phyloP scores from a whole-genome alignment of 352 stramenopile genomes.

The Phytophthora chlamydospora region DNA sequence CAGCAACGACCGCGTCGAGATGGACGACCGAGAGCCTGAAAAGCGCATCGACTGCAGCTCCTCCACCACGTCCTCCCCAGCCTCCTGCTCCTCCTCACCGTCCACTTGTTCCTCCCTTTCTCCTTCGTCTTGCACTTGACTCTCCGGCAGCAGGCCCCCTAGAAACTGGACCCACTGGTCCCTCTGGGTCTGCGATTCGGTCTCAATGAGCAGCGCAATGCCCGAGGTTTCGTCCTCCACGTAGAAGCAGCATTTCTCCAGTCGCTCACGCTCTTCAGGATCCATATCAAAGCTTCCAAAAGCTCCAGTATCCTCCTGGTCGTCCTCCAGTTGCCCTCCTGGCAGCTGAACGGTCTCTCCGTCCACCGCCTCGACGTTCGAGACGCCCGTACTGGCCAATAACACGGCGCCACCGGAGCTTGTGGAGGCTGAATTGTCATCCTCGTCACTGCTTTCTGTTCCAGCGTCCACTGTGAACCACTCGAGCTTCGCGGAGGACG shows the following conservation, averaged over 20 bases:
- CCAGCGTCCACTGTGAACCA: constrained; percentile 49
- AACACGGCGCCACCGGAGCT: constrained; percentile 29
- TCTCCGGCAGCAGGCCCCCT: constrained; percentile 9
- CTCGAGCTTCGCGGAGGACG: constrained; percentile 31
- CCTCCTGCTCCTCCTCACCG: constrained; percentile 16
- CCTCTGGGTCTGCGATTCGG: constrained; percentile 33
- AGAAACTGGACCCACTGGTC: constrained; percentile 44
- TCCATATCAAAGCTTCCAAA: constrained; percentile 15
- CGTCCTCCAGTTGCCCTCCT: neutral
- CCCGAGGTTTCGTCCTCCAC: constrained; percentile 40
- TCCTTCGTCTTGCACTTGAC: neutral
- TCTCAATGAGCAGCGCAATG: constrained; percentile 33
- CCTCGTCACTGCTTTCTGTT: constrained; percentile 39
- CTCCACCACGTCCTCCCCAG: constrained; percentile 24
- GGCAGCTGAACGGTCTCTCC: constrained; percentile 39
- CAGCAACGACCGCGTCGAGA: constrained; percentile 39
- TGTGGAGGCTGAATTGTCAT: constrained; percentile 11
- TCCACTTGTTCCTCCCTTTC: constrained; percentile 6
- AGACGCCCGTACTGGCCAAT: constrained; percentile 41
- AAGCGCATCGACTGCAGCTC: constrained; percentile 31
- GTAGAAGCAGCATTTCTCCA: constrained; percentile 58
- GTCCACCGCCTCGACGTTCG: constrained; percentile 51
- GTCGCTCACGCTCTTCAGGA: constrained; percentile 28
- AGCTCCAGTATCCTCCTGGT: constrained; percentile 9
- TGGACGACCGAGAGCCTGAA: constrained; percentile 22